These are phyloP conservation scores for Quercus robur DNA, from an alignment of 306 rosid genomes.

Conservation along the genomic window DNA sequence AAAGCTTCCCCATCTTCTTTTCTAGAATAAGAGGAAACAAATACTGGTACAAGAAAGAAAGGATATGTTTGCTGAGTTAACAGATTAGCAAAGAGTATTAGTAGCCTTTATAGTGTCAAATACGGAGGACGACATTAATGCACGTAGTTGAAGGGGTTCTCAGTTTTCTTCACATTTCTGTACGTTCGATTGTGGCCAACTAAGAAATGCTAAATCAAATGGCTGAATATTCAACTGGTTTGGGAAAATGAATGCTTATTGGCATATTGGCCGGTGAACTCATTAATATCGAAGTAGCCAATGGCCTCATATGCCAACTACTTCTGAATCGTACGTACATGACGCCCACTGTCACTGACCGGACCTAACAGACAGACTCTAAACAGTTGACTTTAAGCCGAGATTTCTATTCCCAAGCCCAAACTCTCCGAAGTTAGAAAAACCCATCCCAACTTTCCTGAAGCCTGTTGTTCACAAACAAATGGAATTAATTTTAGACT, in stretches of 20 bases:
- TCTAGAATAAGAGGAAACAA: background rate
- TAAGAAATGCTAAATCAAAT: slow-evolving; percentile 13
- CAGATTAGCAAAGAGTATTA: slow-evolving; percentile 4
- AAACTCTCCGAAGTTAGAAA: too few relatives aligned
- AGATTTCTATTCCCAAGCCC: too few relatives aligned
- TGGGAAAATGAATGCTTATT: slow-evolving; percentile 3
- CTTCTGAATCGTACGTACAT: background rate
- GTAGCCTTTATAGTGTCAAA: slow-evolving; percentile 38
- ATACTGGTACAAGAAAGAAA: background rate
- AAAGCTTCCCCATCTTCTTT: slow-evolving; percentile 41
- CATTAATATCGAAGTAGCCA: slow-evolving; percentile 19
- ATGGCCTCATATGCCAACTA: slow-evolving; percentile 43
- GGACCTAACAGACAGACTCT: too few relatives aligned
- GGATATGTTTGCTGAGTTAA: background rate
- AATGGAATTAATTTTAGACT: background rate
- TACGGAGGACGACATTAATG: slow-evolving; percentile 28
- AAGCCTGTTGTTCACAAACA: background rate
- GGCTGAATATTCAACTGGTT: slow-evolving; percentile 40
- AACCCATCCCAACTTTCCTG: too few relatives aligned
- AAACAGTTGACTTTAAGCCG: too few relatives aligned
- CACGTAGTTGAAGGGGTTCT: slow-evolving; percentile 27
- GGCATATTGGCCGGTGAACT: slow-evolving; percentile 29
- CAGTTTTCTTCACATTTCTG: background rate
- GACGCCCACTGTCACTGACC: too few relatives aligned
- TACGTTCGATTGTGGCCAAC: background rate